These are phyloP conservation scores for Fusarium mexicanum DNA, from an alignment of 2,329 filamentous ascomycete genomes.

Conservation along the genomic window DNA sequence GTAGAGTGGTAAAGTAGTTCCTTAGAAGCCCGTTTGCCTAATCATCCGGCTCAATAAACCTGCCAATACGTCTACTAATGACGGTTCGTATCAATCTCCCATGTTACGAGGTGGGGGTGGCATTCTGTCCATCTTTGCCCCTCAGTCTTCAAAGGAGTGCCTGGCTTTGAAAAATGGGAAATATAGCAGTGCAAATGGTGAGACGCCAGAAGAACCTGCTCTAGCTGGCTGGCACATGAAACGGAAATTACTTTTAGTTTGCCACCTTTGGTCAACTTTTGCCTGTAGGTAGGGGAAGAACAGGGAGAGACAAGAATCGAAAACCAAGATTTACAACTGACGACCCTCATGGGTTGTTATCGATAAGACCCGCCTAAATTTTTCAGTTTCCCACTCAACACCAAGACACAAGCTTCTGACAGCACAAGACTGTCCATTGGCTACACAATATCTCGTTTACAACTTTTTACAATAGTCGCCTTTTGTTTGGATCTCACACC, in stretches of 20 bases:
- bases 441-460: constrained; percentile 1
- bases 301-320: neutral
- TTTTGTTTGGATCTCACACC: neutral
- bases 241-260: neutral
- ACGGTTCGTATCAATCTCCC: neutral
- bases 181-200: neutral
- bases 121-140: constrained; percentile 13
- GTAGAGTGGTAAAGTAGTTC: too few relatives aligned
- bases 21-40: neutral
- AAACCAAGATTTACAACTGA: neutral
- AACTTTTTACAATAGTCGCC: constrained; percentile 1
- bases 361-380: constrained; percentile 47
- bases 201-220: neutral
- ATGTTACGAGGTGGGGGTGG: neutral
- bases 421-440: constrained; percentile 15
- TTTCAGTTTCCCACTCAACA: constrained; percentile 44
- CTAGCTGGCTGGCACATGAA: neutral
- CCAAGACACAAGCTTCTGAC: constrained; percentile 29
- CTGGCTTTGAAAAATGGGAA: neutral
- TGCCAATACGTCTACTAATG: neutral
- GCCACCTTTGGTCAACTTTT: neutral
- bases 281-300: neutral
- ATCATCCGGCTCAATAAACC: neutral
- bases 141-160: neutral
- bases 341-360: constrained; percentile 36